These are phyloP conservation scores for Apophysomyces variabilis DNA, from an alignment of 371 early-diverging fungal species.

Conservation along the genomic window DNA sequence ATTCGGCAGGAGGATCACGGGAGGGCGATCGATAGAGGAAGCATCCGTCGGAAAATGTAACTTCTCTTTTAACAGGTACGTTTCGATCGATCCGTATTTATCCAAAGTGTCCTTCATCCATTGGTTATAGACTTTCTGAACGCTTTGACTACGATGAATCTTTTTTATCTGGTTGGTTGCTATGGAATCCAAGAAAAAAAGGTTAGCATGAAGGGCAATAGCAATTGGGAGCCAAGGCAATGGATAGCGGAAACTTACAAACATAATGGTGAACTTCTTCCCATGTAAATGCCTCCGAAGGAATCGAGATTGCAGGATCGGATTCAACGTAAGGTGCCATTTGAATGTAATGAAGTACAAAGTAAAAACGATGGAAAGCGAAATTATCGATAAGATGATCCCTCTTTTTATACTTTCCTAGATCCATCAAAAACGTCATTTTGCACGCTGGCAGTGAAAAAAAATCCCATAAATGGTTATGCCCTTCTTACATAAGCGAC, in stretches of 20 bases:
- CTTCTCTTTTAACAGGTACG: conserved; percentile 47
- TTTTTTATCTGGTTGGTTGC: conserved; percentile 38
- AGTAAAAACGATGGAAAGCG: neutral
- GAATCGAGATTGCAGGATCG: neutral
- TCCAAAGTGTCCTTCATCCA: conserved; percentile 42
- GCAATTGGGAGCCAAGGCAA: neutral
- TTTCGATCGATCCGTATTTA: conserved; percentile 48
- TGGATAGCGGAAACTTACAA: conserved; percentile 17
- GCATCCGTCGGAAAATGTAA: conserved; percentile 35
- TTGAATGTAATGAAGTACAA: neutral
- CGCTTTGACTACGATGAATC: conserved; percentile 34
- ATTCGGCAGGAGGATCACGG: conserved; percentile 55
- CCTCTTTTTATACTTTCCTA: neutral
- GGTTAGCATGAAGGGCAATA: too few relatives aligned
- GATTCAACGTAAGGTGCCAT: conserved; percentile 3
- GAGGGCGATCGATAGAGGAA: conserved; percentile 5
- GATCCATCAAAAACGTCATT: neutral
- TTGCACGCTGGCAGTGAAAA: neutral
- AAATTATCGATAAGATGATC: neutral
- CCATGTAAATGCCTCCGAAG: conserved; percentile 21
- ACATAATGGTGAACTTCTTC: conserved; percentile 37
- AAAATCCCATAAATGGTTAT: too few relatives aligned
- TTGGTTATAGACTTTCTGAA: conserved; percentile 36
- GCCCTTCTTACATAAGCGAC: too few relatives aligned
- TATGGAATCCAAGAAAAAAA: conserved; percentile 8